These are phyloP conservation scores for Ogataea saltuana DNA, from an alignment of 805 yeast genomes.

Conservation along the genomic window DNA sequence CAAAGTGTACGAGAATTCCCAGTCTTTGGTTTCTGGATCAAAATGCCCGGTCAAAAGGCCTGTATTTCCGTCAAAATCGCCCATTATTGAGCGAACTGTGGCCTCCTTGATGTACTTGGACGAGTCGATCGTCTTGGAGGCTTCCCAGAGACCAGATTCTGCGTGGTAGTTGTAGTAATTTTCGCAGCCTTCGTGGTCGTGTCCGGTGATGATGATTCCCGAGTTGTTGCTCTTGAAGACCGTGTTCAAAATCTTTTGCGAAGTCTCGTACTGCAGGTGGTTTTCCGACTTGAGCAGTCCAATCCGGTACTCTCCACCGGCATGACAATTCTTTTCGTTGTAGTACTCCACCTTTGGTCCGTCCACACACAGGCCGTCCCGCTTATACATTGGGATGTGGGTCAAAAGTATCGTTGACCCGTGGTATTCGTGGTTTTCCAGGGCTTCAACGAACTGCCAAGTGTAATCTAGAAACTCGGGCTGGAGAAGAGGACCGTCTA, in stretches of 20 bases:
- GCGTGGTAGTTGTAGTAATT: constrained; percentile 55
- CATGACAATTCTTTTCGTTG: constrained; percentile 47
- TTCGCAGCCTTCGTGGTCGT: constrained; percentile 94
- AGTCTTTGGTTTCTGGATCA: constrained; percentile 40
- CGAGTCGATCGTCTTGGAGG: constrained; percentile 43
- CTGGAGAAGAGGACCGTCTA: constrained; percentile 90
- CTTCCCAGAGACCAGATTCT: constrained; percentile 55
- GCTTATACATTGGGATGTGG: constrained; percentile 87
- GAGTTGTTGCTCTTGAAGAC: constrained; percentile 65
- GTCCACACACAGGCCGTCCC: constrained; percentile 80
- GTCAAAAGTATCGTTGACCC: constrained; percentile 85
- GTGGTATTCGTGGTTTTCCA: constrained; percentile 54
- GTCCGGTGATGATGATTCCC: constrained; percentile 89
- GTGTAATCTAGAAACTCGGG: constrained; percentile 66
- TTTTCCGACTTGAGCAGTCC: constrained; percentile 81
- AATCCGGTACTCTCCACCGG: constrained; percentile 62
- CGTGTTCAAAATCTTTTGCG: constrained; percentile 68
- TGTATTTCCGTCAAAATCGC: constrained; percentile 87
- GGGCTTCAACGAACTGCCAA: constrained; percentile 68
- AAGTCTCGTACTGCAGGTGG: constrained; percentile 67
- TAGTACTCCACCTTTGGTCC: constrained; percentile 75
- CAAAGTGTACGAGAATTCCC: constrained; percentile 69
- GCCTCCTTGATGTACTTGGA: constrained; percentile 61
- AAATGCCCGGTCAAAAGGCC: constrained; percentile 82
- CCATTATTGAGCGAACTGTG: constrained; percentile 94